These are phyloP conservation scores for Pseudopyrenochaeta lycopersici DNA, from an alignment of 2,329 filamentous ascomycete species.

Conservation along the genomic window DNA sequence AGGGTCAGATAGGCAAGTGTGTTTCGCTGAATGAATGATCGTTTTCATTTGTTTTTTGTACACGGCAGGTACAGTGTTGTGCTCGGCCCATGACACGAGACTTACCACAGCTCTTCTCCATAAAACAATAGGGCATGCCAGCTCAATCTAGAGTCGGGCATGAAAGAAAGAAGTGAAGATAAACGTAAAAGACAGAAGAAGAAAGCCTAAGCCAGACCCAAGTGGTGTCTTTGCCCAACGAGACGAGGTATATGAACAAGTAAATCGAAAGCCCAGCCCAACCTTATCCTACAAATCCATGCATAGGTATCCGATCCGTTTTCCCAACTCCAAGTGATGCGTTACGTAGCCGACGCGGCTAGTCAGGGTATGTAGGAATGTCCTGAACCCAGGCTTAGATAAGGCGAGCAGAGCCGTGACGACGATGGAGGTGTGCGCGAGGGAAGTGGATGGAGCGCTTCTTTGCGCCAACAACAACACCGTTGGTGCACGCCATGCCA, in stretches of 20 bases:
- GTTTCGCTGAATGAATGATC: constrained; percentile 11
- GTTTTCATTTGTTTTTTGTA: constrained; percentile 23
- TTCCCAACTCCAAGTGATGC: constrained; percentile 36
- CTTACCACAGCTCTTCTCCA: constrained; percentile 19
- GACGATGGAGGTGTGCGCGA: constrained; percentile 40
- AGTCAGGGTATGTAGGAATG: constrained; percentile 8
- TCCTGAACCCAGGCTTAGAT: constrained; percentile 22
- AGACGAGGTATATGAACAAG: constrained; percentile 26
- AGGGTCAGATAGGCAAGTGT: not conserved
- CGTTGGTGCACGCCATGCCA: constrained; percentile 53
- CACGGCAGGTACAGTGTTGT: constrained; percentile 15
- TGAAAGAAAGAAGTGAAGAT: constrained; percentile 24
- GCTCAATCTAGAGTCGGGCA: constrained; percentile 15
- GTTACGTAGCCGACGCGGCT: constrained; percentile 17
- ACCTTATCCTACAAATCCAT: constrained; percentile 11
- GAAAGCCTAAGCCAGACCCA: constrained; percentile 15
- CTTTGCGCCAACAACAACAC: constrained; percentile 24
- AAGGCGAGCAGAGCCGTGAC: constrained; percentile 33
- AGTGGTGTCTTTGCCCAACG: constrained; percentile 12
- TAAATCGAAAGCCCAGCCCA: constrained; percentile 18
- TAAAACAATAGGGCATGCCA: constrained; percentile 24
- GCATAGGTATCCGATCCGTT: constrained; percentile 15
- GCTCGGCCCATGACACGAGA: constrained; percentile 14
- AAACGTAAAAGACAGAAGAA: constrained; percentile 11
- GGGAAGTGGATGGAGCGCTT: constrained; percentile 32